Evolutionary conservation across 2,329 filamentous ascomycete genomes (phyloP), one percentile per base, ranked within the genome.

Genomic region (Rutstroemia sp.): DNA sequence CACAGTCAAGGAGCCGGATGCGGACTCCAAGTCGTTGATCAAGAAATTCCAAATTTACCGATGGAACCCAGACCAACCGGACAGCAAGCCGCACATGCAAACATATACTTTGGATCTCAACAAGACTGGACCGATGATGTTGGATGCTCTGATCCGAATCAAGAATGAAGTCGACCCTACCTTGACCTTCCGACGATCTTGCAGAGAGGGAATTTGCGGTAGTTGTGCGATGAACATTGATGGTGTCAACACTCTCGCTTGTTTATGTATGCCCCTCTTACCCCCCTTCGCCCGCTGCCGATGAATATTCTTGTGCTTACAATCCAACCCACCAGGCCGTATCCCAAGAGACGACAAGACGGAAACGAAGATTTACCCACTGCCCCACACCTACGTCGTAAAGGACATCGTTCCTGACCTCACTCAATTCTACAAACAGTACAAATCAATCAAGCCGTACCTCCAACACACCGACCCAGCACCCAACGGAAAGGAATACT

Each of bases 151-250:
- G 68, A 94, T 99, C 73, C 82, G 92, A 68, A 96, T 99, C 77
- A 99, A 99, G 88, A 99, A 99, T 75, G 94, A 99, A 82, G 76
- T 95, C 62, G 94, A 99, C 74, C 91, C 94, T 51, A 97, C 94
- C 47, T 76, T 99, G 69, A 97, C 94, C 54, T 99, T 99, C 81
- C 84, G 94, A 72, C 78, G 94, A 73, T 95, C 89, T 74, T 99
- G 94, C 78, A 82, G 94, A 76, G 94, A 99, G 82, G 94, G 94
- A 67, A 99, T 99, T 70, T 99, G 94, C 72, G 94, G 94, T 65
- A 95, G 89, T 75, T 99, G 94, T 73, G 94, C 94, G 65, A 99
- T 99, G 94, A 99, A 99, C 81, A 97, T 99, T 73, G 95, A 97
- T 73, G 94, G 94, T 73, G 88, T 95, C 69, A 99, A 99, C 79